Percentiles rank a stretch among this genome's conserved stretches.
Conservation (phyloP, 495 filamentous ascomycete species). For the Alectoria sarmentosa region DNA sequence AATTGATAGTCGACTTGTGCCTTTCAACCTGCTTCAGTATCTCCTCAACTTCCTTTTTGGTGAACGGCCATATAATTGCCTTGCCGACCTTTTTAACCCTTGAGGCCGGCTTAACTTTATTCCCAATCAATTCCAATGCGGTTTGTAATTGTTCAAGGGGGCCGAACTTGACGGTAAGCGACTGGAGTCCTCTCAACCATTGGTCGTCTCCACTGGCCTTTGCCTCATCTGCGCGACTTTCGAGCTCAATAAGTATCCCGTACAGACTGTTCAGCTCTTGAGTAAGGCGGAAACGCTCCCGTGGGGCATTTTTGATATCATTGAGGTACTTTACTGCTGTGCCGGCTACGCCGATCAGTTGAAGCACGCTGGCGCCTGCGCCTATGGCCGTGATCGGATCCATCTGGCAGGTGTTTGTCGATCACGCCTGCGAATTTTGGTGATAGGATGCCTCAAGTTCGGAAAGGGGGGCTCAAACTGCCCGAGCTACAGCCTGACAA, state of each 20-base stretch:
- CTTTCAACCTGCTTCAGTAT: slow-evolving; percentile 30
- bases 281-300: slow-evolving; percentile 25
- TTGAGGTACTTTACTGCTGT: slow-evolving; percentile 29
- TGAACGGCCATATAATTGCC: slow-evolving; percentile 28
- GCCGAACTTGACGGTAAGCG: slow-evolving; percentile 25
- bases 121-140: slow-evolving; percentile 25
- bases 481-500: background rate
- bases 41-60: slow-evolving; percentile 26
- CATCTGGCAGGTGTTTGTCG: slow-evolving; percentile 1
- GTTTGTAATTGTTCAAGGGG: slow-evolving; percentile 27
- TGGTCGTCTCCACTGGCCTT: slow-evolving; percentile 10
- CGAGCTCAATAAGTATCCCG: slow-evolving; percentile 27
- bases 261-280: slow-evolving; percentile 25
- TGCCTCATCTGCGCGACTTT: slow-evolving; percentile 24
- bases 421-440: background rate
- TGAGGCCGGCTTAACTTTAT: slow-evolving; percentile 20
- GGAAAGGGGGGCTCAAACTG: background rate
- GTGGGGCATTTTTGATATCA: slow-evolving; percentile 30
- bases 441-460: background rate
- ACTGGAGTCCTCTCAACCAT: slow-evolving; percentile 24
- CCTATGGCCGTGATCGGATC: slow-evolving; percentile 13
- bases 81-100: slow-evolving; percentile 23
- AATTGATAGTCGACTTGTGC: slow-evolving; percentile 24
- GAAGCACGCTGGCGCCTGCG: slow-evolving; percentile 27
- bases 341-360: slow-evolving; percentile 26